Conservation (phyloP, 2,329 filamentous ascomycete species). For the Trichoderma sp. region DNA sequence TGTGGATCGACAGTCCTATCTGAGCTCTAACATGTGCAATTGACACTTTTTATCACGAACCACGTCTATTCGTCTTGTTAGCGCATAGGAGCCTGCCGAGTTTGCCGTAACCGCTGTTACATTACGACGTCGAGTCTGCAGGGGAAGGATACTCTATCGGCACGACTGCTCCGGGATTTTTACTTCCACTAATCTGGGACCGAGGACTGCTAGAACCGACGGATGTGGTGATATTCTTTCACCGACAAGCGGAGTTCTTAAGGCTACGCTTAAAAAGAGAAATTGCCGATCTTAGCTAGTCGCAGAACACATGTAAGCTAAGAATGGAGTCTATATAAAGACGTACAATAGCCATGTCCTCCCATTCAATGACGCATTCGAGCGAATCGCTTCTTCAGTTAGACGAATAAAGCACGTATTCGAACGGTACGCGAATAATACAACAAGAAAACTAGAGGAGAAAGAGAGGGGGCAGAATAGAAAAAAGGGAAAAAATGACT, state of each 20-base stretch:
- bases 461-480: too few species aligned
- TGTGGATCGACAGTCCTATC: not conserved
- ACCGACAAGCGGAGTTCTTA: not conserved
- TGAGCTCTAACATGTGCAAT: constrained; percentile 5
- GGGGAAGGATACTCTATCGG: not conserved
- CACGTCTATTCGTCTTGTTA: not conserved
- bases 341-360: not conserved
- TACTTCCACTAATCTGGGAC: not conserved
- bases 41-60: not conserved
- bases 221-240: not conserved
- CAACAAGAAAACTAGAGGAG: not conserved
- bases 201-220: not conserved
- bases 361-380: not conserved
- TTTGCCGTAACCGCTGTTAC: not conserved
- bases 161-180: not conserved
- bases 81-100: not conserved
- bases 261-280: not conserved
- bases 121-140: not conserved
- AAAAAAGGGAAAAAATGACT: too few species aligned
- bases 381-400: too few species aligned
- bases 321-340: not conserved
- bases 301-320: not conserved
- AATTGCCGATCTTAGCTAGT: not conserved
- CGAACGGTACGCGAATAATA: not conserved
- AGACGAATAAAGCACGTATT: too few species aligned